Percentiles rank a stretch among this genome's conserved stretches.
phyloP scores from a whole-genome alignment of 2,329 filamentous ascomycete genomes.

The Neophaeococcomyces mojaviensis region DNA sequence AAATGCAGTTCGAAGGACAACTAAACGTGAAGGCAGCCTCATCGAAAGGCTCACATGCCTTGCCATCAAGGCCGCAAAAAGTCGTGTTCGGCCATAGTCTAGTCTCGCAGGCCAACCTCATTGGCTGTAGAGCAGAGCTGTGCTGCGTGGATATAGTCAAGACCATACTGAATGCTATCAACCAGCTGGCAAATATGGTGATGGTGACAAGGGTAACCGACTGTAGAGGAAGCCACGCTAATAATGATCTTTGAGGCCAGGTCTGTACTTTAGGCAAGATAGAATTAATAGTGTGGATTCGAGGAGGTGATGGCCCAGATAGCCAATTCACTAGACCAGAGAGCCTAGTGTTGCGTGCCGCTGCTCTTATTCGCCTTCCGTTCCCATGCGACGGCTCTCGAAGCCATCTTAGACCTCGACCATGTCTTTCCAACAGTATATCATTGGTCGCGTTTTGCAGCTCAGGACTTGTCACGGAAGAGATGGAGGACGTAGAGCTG shows the following conservation, averaged over 20 bases:
- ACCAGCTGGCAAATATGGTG: neutral
- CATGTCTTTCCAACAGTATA: no score
- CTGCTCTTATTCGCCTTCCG: no score
- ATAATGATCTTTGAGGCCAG: neutral
- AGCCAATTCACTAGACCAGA: neutral
- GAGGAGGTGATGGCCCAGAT: neutral
- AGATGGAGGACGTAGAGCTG: no score
- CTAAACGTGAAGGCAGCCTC: conserved; percentile 48
- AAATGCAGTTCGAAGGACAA: conserved; percentile 51
- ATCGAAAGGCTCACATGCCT: conserved; percentile 50
- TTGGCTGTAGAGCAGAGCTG: neutral
- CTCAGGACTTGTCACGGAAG: no score
- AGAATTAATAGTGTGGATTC: neutral
- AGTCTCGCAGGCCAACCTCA: conserved; percentile 1
- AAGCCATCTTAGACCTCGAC: no score
- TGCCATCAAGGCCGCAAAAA: conserved; percentile 48
- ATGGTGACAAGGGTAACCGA: neutral
- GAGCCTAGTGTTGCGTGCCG: neutral
- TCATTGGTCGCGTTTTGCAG: no score
- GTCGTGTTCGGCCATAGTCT: conserved; percentile 9
- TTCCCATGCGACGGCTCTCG: no score
- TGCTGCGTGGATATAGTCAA: neutral
- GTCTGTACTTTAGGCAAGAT: neutral
- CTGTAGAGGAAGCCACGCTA: neutral
- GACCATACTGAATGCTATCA: neutral